phyloP scores from a whole-genome alignment of 2,329 filamentous ascomycete genomes.

The Phaeophleospora eucalypticola region DNA sequence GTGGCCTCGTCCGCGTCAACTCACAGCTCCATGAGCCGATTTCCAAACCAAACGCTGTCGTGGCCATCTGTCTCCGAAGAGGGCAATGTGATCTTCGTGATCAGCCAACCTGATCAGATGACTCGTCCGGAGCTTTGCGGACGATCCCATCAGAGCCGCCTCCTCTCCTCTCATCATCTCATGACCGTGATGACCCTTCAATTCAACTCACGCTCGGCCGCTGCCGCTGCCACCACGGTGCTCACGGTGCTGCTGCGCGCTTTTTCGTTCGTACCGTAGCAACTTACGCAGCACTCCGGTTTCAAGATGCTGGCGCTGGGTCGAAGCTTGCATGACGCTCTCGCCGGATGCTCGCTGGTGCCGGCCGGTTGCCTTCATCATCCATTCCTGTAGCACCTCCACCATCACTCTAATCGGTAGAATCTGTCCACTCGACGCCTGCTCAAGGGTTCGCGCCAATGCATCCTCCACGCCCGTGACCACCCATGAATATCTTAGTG shows the following conservation, averaged over 20 bases:
- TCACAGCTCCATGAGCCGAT: too few species aligned
- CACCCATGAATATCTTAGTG: not conserved
- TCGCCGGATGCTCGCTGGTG: not conserved
- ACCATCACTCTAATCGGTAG: too few species aligned
- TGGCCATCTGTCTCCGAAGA: not conserved
- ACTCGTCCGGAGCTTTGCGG: not conserved
- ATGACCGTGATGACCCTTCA: too few species aligned
- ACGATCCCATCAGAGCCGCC: not conserved
- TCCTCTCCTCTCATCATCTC: not conserved
- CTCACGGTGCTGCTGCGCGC: not conserved
- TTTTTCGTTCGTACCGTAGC: too few species aligned
- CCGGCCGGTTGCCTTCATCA: too few species aligned
- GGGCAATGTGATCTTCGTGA: slow-evolving; percentile 2
- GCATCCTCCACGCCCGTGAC: not conserved
- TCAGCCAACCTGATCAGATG: not conserved
- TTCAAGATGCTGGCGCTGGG: not conserved
- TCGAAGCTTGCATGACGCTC: not conserved
- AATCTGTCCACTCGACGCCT: too few species aligned
- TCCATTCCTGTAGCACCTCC: not conserved
- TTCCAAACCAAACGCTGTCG: not conserved
- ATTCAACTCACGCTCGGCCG: too few species aligned
- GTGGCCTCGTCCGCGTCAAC: not conserved
- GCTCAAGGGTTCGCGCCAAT: too few species aligned
- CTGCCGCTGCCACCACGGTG: too few species aligned
- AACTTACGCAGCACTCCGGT: too few species aligned